Evolutionary conservation across 176 grass and related monocot genomes (phyloP), one percentile per base, ranked within the genome.

Genomic region (Phyllostachys edulis): DNA sequence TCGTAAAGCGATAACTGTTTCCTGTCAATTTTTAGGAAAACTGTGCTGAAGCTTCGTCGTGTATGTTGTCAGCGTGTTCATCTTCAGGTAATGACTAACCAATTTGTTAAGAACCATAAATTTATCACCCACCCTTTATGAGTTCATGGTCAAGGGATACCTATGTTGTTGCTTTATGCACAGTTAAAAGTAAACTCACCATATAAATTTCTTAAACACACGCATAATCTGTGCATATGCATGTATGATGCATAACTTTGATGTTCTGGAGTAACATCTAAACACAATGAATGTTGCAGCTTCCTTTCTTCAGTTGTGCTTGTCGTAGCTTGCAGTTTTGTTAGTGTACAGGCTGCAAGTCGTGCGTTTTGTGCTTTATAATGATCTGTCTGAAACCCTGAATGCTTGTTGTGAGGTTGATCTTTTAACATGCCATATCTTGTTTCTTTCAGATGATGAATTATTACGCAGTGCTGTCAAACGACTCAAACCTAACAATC

Each of bases 401-500:
- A 54, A 66, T 79, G 56, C 54, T 83, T 80, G 56, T 72, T 18
- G 64, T 5, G 14, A 71, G 20, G 27, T 23, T 89, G 15, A 62
- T 67, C 6, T 82, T 78, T 26, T 63, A 78, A 63, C 47, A 62
- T 27, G 14, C 51, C 69, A 54, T 68, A 39, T 24, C 9, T 67
- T 52, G 15, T 37, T 90, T 78, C 5, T 84, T 37, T 52, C 63
- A 89, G 80, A 91, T 84, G 71, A 87, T 61, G 71, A 76, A 39
- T 87, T 90, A 49, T 87, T 85, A 63, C 77, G 71, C 20, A 74
- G 79, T 71, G 79, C 67, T 87, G 9, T 69, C 50, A 82, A 29
- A 29, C 29, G 29, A 29, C 29, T 29, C 29, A 29, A 83, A 46
- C 75, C 77, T 85, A 63, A 40, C 45, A 74, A 81, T 67, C 42